phyloP scores from a whole-genome alignment of 139 green algal species.

The Chlorella sp. region DNA sequence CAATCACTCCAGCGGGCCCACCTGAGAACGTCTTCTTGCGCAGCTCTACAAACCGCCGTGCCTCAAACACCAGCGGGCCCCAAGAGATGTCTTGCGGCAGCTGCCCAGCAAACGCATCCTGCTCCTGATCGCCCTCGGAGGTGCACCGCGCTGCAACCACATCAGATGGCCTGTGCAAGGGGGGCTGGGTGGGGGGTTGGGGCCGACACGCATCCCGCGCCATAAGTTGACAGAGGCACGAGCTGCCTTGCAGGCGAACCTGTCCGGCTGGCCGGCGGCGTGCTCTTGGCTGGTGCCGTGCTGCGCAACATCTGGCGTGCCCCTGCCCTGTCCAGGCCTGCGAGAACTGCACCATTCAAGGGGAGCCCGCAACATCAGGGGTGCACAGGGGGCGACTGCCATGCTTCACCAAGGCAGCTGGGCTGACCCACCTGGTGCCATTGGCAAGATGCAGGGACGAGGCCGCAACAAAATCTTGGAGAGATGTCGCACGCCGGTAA shows the following conservation, averaged over 20 bases:
- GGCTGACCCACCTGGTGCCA: background rate
- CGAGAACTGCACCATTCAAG: background rate
- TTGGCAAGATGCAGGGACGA: background rate
- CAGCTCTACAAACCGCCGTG: conserved; percentile 71
- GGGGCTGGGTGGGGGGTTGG: too few relatives aligned
- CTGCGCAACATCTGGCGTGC: too few relatives aligned
- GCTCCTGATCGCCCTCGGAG: conserved; percentile 2
- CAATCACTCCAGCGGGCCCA: background rate
- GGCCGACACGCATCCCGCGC: too few relatives aligned
- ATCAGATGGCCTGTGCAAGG: background rate
- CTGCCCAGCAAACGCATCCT: background rate
- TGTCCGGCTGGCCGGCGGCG: too few relatives aligned
- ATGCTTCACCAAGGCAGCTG: background rate
- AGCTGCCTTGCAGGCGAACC: background rate
- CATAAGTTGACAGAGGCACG: background rate
- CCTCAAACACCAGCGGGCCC: conserved; percentile 60
- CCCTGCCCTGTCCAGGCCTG: background rate
- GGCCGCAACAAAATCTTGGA: conserved; percentile 56
- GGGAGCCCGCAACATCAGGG: background rate
- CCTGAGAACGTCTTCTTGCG: conserved; percentile 63
- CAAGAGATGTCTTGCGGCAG: conserved; percentile 38
- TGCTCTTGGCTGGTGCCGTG: too few relatives aligned
- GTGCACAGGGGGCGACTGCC: background rate
- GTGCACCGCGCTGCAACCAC: background rate
- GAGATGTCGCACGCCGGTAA: conserved; percentile 43